Conservation (phyloP, 768 basidiomycete species). For the Daedaleopsis nitida region DNA sequence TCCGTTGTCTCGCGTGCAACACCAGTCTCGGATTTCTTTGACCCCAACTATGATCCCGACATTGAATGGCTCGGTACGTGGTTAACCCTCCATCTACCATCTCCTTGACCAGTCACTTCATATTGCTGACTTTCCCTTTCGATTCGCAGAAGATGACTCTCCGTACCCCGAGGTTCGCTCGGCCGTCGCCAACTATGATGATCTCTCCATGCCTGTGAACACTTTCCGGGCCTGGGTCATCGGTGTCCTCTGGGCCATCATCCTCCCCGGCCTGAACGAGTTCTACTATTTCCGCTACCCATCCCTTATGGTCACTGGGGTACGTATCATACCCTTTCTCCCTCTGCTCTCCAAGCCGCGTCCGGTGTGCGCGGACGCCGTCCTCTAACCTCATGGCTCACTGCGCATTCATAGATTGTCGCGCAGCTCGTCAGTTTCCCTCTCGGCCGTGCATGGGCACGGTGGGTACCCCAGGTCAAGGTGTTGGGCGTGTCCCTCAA, state of each 20-base stretch:
- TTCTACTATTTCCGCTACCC: conserved; percentile 57
- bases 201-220: conserved; percentile 61
- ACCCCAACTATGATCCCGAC: conserved; percentile 31
- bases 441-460: conserved; percentile 66
- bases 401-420: conserved; percentile 45
- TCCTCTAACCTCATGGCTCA: not conserved
- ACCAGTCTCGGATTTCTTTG: conserved; percentile 22
- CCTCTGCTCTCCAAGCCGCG: not conserved
- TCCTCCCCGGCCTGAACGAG: conserved; percentile 48
- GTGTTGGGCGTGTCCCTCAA: conserved; percentile 66
- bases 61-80: conserved; percentile 26
- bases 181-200: conserved; percentile 75
- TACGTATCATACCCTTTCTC: conserved; percentile 33
- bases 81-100: not conserved
- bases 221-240: conserved; percentile 74
- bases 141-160: conserved; percentile 62
- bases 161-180: conserved; percentile 85
- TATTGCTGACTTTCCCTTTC: not conserved
- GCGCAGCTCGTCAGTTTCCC: conserved; percentile 74
- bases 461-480: conserved; percentile 51
- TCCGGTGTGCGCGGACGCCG: not conserved
- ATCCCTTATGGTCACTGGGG: conserved; percentile 36
- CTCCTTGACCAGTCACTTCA: not conserved
- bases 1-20: conserved; percentile 10
- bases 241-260: conserved; percentile 68